Conservation (phyloP, 208 protist species). For the Crithidia acanthocephali region DNA sequence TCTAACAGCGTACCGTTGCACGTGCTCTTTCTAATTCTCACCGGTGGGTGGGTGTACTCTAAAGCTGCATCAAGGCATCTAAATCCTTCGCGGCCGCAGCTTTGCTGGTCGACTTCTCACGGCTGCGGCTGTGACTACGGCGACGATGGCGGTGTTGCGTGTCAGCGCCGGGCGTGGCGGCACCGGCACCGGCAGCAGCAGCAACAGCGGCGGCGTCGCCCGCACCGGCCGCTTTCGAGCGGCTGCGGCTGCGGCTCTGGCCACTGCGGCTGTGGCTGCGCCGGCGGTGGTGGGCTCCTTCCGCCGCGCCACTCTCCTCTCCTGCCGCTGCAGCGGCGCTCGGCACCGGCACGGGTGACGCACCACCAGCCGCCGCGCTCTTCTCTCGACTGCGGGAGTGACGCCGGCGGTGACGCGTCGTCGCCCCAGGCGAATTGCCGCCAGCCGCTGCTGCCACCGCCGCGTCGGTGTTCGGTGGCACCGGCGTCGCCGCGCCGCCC, state of each 20-base stretch:
- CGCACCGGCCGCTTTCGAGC: constrained; percentile 9
- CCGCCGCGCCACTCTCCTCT: neutral
- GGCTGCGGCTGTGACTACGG: constrained; percentile 32
- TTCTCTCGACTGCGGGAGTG: constrained; percentile 13
- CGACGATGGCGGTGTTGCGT: constrained; percentile 36
- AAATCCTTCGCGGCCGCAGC: constrained; percentile 29
- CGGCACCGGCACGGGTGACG: neutral
- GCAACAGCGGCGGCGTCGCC: neutral
- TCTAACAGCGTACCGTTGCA: too few species aligned
- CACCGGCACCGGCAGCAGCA: constrained; percentile 1
- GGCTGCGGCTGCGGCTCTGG: constrained; percentile 16
- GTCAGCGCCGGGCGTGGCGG: constrained; percentile 12
- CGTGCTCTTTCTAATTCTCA: too few species aligned
- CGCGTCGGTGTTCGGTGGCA: constrained; percentile 6
- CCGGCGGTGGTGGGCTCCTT: constrained; percentile 11
- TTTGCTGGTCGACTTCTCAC: constrained; percentile 11
- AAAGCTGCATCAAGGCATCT: constrained; percentile 43
- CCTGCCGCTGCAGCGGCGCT: neutral
- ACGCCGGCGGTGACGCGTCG: constrained; percentile 11
- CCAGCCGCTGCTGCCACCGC: constrained; percentile 16
- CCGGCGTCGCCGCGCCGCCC: constrained; percentile 9
- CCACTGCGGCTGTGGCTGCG: constrained; percentile 11
- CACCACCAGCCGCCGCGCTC: neutral
- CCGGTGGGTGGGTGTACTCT: too few species aligned
- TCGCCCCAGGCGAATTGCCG: constrained; percentile 4